Evolutionary conservation across 176 grass and related monocot genomes (phyloP).

Genomic region (Rhynchospora breviuscula): DNA sequence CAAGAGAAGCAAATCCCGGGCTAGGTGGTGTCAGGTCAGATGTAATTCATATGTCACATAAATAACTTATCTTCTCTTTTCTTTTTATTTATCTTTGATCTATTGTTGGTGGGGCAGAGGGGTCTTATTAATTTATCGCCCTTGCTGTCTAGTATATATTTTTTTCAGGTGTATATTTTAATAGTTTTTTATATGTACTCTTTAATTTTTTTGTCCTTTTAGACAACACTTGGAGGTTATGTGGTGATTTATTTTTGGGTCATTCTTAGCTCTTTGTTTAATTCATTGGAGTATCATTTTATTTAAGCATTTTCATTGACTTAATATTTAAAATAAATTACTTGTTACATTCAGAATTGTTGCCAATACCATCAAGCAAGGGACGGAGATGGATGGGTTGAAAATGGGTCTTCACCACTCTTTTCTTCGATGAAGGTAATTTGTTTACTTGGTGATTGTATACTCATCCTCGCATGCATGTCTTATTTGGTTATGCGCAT

Average conservation of each 20-base stretch:
- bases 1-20: conserved; percentile 76
- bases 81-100: too few relatives aligned
- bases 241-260: not conserved
- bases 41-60: not conserved
- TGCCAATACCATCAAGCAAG: conserved; percentile 80
- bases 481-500: conserved; percentile 15
- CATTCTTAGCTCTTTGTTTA: not conserved
- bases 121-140: not conserved
- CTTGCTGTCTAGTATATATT: not conserved
- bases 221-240: not conserved
- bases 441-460: conserved; percentile 1
- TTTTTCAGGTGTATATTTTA: not conserved
- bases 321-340: not conserved
- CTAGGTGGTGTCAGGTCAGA: conserved; percentile 94
- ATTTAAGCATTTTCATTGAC: conserved; percentile 3
- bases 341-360: conserved; percentile 53
- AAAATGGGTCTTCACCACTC: conserved; percentile 51
- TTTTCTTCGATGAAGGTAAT: conserved; percentile 56
- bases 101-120: not conserved
- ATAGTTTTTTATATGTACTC: not conserved
- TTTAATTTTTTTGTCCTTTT: not conserved
- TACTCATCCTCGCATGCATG: not conserved
- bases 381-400: conserved; percentile 99
- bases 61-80: not conserved
- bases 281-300: not conserved